Evolutionary conservation across 148 eudicot genomes (phyloP).

Genomic region (Heliosperma pusillum): DNA sequence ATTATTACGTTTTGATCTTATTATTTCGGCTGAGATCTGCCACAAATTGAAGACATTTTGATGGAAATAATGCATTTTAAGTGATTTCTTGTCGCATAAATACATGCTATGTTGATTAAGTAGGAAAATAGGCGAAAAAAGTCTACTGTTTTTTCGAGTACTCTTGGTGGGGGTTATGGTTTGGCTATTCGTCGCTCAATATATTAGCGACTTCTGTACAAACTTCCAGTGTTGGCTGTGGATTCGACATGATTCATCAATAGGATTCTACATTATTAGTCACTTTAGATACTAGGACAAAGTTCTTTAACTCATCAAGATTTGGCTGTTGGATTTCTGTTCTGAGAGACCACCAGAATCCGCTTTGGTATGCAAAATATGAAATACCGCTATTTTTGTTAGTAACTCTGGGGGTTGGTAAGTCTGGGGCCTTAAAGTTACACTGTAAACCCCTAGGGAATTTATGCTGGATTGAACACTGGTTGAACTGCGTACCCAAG

Average conservation of each 20-base stretch:
- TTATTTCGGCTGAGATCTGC: background rate
- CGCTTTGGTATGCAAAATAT: background rate
- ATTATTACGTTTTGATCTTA: background rate
- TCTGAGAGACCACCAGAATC: constrained; percentile 8
- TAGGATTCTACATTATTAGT: background rate
- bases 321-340: constrained; percentile 20
- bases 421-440: constrained; percentile 9
- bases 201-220: constrained; percentile 3
- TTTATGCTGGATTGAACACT: constrained; percentile 17
- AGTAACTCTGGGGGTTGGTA: constrained; percentile 8
- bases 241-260: background rate
- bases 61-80: too few species aligned
- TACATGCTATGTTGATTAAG: background rate
- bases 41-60: background rate
- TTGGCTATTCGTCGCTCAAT: background rate
- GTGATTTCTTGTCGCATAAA: background rate
- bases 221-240: background rate
- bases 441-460: constrained; percentile 10
- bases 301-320: background rate
- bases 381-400: background rate
- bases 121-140: constrained; percentile 3
- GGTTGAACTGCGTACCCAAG: constrained; percentile 18
- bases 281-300: background rate
- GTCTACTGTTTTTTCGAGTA: constrained; percentile 10
- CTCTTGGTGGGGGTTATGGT: constrained; percentile 7